phyloP scores from a whole-genome alignment of 345 rosid species.

The Eucalyptus guilfoylei region DNA sequence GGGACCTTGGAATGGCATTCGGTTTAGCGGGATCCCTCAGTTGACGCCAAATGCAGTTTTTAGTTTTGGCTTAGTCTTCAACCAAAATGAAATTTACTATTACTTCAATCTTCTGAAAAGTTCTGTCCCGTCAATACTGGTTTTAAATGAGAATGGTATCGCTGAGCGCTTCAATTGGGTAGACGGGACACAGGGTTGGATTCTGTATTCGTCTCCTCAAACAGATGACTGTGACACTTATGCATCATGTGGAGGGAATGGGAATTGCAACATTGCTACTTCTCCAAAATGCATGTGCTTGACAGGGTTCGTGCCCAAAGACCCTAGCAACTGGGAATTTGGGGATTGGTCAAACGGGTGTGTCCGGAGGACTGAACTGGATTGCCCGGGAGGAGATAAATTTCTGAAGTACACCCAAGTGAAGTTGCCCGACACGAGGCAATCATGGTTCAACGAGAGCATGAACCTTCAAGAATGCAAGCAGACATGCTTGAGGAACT shows the following conservation, averaged over 20 bases:
- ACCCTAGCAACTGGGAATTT: not conserved
- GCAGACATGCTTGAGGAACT: conserved; percentile 13
- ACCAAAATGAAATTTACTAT: conserved; percentile 11
- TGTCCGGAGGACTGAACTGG: not conserved
- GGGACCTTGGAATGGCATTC: conserved; percentile 37
- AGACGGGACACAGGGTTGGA: conserved; percentile 13
- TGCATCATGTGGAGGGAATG: conserved; percentile 15
- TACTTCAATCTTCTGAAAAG: not conserved
- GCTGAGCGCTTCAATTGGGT: conserved; percentile 14
- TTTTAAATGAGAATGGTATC: conserved; percentile 5
- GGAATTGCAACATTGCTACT: conserved; percentile 10
- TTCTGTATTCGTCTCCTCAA: conserved; percentile 6
- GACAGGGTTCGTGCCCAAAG: conserved; percentile 4
- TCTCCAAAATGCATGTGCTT: conserved; percentile 10
- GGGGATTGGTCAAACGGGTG: conserved; percentile 16
- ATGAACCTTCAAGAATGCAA: conserved; percentile 13
- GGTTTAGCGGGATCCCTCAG: conserved; percentile 34
- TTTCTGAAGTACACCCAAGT: conserved; percentile 1
- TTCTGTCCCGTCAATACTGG: conserved; percentile 4
- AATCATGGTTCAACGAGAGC: conserved; percentile 6
- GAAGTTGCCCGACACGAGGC: conserved; percentile 5
- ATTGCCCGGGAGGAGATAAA: not conserved
- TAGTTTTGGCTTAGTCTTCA: not conserved
- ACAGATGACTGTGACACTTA: conserved; percentile 27
- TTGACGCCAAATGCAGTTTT: conserved; percentile 1